These are phyloP conservation scores for Wickerhamiella siamensis DNA, from an alignment of 805 yeast species.

Conservation along the genomic window DNA sequence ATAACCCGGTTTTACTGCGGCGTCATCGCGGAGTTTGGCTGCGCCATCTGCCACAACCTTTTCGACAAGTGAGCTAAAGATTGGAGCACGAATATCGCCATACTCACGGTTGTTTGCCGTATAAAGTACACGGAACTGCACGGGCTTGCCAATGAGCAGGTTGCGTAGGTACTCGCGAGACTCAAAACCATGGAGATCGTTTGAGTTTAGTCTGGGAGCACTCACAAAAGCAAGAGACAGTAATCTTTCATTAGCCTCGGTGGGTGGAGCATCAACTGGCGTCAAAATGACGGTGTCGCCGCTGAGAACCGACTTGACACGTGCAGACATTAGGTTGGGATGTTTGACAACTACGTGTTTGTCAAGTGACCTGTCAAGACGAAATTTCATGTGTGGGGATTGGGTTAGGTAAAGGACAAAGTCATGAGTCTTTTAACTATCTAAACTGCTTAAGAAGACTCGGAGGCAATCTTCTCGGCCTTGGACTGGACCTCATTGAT, in stretches of 20 bases:
- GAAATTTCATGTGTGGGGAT: no score
- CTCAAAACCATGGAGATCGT: slow-evolving; percentile 36
- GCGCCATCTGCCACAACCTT: slow-evolving; percentile 43
- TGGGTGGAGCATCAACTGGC: slow-evolving; percentile 27
- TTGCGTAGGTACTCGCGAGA: slow-evolving; percentile 49
- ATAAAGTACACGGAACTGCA: slow-evolving; percentile 45
- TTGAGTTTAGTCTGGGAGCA: slow-evolving; percentile 35
- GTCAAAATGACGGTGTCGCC: slow-evolving; percentile 56
- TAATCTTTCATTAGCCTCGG: slow-evolving; percentile 37
- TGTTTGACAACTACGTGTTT: no score
- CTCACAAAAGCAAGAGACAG: slow-evolving; percentile 52
- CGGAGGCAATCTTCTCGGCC: slow-evolving; percentile 98
- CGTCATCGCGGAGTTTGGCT: slow-evolving; percentile 47
- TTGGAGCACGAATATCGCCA: slow-evolving; percentile 56
- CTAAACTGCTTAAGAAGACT: slow-evolving; percentile 22
- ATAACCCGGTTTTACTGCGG: slow-evolving; percentile 29
- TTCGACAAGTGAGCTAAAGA: slow-evolving; percentile 44
- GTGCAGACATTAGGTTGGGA: slow-evolving; percentile 30
- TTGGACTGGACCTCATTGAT: slow-evolving; percentile 96
- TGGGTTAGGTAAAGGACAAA: no score
- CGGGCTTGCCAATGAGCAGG: slow-evolving; percentile 46
- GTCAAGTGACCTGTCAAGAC: no score
- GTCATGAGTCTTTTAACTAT: background rate
- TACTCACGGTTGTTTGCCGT: slow-evolving; percentile 42
- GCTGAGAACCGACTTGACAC: slow-evolving; percentile 54